Base-by-base conservation (phyloP, 306 rosid genomes). In the Rubus parviflorus region DNA sequence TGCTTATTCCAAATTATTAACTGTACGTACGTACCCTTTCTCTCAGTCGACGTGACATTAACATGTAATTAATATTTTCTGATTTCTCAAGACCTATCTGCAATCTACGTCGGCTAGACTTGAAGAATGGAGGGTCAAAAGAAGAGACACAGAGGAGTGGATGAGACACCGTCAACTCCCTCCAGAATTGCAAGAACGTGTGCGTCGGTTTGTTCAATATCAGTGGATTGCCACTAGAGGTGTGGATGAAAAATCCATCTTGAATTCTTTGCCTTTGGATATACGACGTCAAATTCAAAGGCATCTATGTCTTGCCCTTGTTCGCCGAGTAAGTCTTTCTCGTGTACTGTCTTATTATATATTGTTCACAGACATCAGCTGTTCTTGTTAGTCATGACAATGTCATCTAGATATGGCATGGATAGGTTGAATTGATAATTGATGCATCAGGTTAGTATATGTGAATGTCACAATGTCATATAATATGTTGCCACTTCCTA, bases 151-250 rank as follows among this genome's bases (percentile, higher is more conserved):
- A 42, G 97, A 95, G 86, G 97, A 92, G 85, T 95, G 98, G 97
- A 95, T 90, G 98, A 89, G 89, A 83, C 96, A 95, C 45, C 93
- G 98, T 15, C 98, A 92, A 68, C 91, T 95, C 17, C 97, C 97
- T 4, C 84, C 77, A 2, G 90, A 90, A 43, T 69, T 92, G 54
- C 97, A 95, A 75, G 86, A 92, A 42, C 90, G 93, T 4, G 89
- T 95, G 49, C 97, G 97, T 22, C 83, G 91, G 7, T 90, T 95
- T 74, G 92, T 88, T 46, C 98, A 89, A 70, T 95, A 89, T 72
- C 88, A 92, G 85, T 95, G 97, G 98, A 85, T 92, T 70, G 93
- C 97, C 56, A 92, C 96, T 0, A 85, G 90, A 88, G 98, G 98
- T 30, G 98, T 95, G 8, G 92, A 95, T 14, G 98, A 95, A 81